Conservation (phyloP, 2,329 filamentous ascomycete genomes). For the Claviceps sp. region DNA sequence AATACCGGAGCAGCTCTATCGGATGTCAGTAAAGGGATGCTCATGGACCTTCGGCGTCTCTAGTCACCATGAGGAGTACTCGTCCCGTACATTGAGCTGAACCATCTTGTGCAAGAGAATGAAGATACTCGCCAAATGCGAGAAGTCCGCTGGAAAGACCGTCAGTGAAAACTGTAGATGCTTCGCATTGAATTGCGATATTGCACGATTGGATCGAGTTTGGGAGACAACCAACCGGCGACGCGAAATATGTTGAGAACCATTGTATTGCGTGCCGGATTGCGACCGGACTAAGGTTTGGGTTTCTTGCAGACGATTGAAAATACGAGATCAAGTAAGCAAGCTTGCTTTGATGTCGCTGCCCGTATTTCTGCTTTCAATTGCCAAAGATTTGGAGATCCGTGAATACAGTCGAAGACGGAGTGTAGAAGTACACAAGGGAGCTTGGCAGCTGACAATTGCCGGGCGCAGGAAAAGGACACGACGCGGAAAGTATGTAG, state of each 20-base stretch:
- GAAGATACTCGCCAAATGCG: constrained; percentile 85
- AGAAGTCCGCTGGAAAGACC: constrained; percentile 65
- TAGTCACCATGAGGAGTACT: not conserved
- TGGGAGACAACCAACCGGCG: constrained; percentile 29
- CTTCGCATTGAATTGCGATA: constrained; percentile 7
- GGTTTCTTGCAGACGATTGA: not conserved
- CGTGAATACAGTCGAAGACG: not conserved
- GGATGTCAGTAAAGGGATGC: constrained; percentile 6
- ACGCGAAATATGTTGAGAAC: constrained; percentile 46
- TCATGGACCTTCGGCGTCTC: constrained; percentile 7
- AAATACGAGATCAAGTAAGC: not conserved
- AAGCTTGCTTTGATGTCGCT: not conserved
- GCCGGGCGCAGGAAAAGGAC: constrained; percentile 5
- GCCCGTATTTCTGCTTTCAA: not conserved
- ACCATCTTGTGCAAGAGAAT: constrained; percentile 97
- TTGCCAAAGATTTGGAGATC: not conserved
- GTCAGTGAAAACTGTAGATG: constrained; percentile 10
- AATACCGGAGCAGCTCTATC: constrained; percentile 86
- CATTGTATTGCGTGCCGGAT: constrained; percentile 21
- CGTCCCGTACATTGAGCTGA: constrained; percentile 59
- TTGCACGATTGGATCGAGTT: not conserved
- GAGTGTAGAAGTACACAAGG: not conserved
- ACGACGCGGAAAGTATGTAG: constrained; percentile 5
- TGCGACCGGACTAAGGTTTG: not conserved
- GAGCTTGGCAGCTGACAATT: not conserved